phyloP scores from a whole-genome alignment of 768 basidiomycete species.

The Fomitopsis pulvina region DNA sequence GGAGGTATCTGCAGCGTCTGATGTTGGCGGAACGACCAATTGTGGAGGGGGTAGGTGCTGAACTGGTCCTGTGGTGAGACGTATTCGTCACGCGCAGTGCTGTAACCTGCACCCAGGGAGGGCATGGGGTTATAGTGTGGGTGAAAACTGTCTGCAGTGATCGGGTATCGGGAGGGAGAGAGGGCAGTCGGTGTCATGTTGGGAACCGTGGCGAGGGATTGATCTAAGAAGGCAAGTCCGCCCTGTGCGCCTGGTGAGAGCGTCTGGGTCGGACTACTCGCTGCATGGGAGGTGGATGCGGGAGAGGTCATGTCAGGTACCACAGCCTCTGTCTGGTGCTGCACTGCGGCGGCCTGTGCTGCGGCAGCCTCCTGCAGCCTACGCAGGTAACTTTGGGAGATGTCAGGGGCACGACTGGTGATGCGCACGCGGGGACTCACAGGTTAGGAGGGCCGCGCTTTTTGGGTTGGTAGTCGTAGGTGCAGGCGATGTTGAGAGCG shows the following conservation, averaged over 20 bases:
- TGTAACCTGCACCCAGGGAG: conserved; percentile 26
- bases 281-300: conserved; percentile 29
- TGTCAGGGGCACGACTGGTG: conserved; percentile 9
- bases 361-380: conserved; percentile 69
- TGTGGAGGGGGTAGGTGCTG: conserved; percentile 59
- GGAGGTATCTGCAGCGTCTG: conserved; percentile 39
- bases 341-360: conserved; percentile 48
- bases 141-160: conserved; percentile 63
- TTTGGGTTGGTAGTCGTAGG: conserved; percentile 90
- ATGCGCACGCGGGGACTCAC: conserved; percentile 35
- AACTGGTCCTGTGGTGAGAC: conserved; percentile 43
- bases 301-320: conserved; percentile 31
- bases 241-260: conserved; percentile 28
- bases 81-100: conserved; percentile 26
- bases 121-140: conserved; percentile 41
- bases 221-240: conserved; percentile 42
- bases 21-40: conserved; percentile 68
- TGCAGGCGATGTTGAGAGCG: conserved; percentile 76
- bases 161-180: conserved; percentile 65
- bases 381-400: conserved; percentile 55
- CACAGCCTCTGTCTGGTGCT: conserved; percentile 24
- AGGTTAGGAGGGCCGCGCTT: conserved; percentile 91
- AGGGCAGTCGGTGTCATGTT: conserved; percentile 38
- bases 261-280: conserved; percentile 37
- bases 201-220: conserved; percentile 30